Base-by-base conservation (phyloP, 352 stramenopile species). In the Salisapilia sapeloensis region DNA sequence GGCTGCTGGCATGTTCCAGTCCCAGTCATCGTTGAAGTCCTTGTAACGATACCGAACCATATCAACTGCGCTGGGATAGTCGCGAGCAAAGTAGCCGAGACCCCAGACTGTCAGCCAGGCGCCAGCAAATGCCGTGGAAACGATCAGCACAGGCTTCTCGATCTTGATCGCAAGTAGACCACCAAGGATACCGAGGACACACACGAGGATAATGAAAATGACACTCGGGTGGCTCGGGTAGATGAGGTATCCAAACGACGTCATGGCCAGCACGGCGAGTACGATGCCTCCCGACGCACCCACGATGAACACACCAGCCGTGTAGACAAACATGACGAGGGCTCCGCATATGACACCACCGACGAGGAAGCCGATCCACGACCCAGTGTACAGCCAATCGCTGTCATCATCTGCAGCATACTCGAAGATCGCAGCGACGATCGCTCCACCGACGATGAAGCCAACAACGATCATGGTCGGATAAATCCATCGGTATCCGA, bases 401-500 rank as follows among this genome's bases (percentile, higher is more conserved):
- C 66, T 44, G 40, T 46, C 40, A 4, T 65, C 36, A 33, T 46
- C 44, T n/a, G 64, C 66, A 11, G 66, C 24, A 17, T 51, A 17
- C 32, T 79, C 65, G 3, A 55, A 45, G 17, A 56, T 22, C 12
- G 58, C 48, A 2, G 60, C 58, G 15, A 72, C 20, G 0, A 38
- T 28, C 6, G 79, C 56, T 10, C 62, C 56, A 20, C 60, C 66
- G 16, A 55, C 42, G n/a, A 60, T 42, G 38, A 79, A 79, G 12
- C 60, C 63, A 12, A 54, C 44, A 12, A 59, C 37, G 27, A 82
- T 79, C 20, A 82, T 53, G 13, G 65, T 46, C 15, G 29, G 37
- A 4, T 65, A 59, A 40, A 84, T 72, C 31, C 80, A 40, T 10
- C 60, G 59, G 46, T 84, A 84, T 32, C 71, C 71, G 21, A 57